Evolutionary conservation across 2,329 filamentous ascomycete genomes (phyloP), one percentile per base, ranked within the genome.

Genomic region (Chaetothyriales sp.): DNA sequence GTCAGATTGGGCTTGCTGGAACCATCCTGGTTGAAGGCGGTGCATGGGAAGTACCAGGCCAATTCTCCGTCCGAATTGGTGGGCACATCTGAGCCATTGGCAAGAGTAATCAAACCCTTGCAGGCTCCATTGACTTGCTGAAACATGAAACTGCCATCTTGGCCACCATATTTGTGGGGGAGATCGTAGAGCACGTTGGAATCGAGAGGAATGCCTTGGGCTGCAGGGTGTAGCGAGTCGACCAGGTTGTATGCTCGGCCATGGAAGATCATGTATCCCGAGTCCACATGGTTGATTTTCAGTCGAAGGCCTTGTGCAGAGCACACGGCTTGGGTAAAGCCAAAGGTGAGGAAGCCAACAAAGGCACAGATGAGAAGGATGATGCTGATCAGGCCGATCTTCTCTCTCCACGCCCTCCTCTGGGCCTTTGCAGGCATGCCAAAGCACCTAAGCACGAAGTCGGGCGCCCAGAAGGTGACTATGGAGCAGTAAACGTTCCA

Each of bases 51-150:
- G 66, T 98, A 98, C 90, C 92, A 98, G 1, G 84, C 92, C 56
- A 98, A 71, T 52, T 94, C 82, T 5, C 78, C 81, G 49, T 82
- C 70, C 22, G 67, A 69, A 64, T 94, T 83, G 5, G 84, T 85
- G 1, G 89, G 88, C 7, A 98, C 81, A 61, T 88, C 83, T 0
- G 89, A 94, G 51, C 74, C 74, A 1, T 76, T 65, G 1, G 84
- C 79, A 6, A 76, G 69, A 0, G 80, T 94, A 65, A 98, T 95
- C 52, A 97, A 70, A 8, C 78, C 85, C 71, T 97, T 98, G 77
- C 92, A 98, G 56, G 85, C 86, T 47, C 92, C 94, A 62, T 98
- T 98, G 67, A 98, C 92, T 60, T 97, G 94, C 66, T 98, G 92
- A 70, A 98, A 98, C 64, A 98, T 71, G 66, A 98, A 98, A 64